phyloP scores from a whole-genome alignment of 164 flowering plant species.

The Nymphaea colorata region DNA sequence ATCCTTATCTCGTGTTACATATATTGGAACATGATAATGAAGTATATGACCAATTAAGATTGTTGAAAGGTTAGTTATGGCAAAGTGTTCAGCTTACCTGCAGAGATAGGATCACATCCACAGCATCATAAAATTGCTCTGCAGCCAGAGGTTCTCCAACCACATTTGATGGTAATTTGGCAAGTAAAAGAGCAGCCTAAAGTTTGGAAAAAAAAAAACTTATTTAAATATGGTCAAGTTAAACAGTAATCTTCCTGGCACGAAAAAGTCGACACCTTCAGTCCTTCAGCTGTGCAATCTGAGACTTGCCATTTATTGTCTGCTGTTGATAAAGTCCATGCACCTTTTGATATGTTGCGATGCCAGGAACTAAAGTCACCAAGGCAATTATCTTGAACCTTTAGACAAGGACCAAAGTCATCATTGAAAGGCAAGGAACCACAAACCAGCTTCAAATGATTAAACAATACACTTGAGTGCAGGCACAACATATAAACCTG shows the following conservation, averaged over 20 bases:
- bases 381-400: conserved; percentile 20
- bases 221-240: background rate
- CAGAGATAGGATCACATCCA: conserved; percentile 29
- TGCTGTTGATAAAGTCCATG: conserved; percentile 38
- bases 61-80: too few species aligned
- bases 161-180: conserved; percentile 17
- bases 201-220: background rate
- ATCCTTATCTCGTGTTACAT: too few species aligned
- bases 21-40: too few species aligned
- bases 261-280: conserved; percentile 14
- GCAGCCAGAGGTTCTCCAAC: conserved; percentile 30
- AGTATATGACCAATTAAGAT: too few species aligned
- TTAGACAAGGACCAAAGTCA: background rate
- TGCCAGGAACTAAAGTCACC: conserved; percentile 20
- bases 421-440: background rate
- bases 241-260: background rate
- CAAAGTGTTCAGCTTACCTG: conserved; percentile 16
- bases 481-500: conserved; percentile 12
- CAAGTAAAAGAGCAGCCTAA: conserved; percentile 26
- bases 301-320: conserved; percentile 47
- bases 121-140: conserved; percentile 27
- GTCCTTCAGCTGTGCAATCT: conserved; percentile 36
- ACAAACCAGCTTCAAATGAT: too few species aligned
- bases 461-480: background rate
- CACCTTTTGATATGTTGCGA: conserved; percentile 17